Evolutionary conservation across 805 yeast genomes (phyloP).

Genomic region (Candida vaughaniae): DNA sequence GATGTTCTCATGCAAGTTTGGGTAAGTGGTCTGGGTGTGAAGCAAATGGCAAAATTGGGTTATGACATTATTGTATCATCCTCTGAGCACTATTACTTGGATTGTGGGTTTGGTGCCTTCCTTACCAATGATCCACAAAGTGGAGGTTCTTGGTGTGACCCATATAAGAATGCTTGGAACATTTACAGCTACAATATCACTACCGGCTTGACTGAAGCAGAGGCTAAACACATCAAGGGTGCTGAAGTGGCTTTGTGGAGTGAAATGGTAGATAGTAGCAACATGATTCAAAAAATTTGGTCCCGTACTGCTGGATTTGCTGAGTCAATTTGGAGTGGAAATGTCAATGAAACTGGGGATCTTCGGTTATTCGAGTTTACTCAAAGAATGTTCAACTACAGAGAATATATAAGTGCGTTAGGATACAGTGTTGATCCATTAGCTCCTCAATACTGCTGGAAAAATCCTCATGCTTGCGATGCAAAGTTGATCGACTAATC

Average conservation of each 20-base stretch:
- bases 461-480: slow-evolving; percentile 8
- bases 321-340: slow-evolving; percentile 42
- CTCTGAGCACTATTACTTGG: slow-evolving; percentile 33
- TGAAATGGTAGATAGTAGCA: slow-evolving; percentile 35
- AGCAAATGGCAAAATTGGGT: slow-evolving; percentile 28
- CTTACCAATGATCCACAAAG: slow-evolving; percentile 37
- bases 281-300: slow-evolving; percentile 35
- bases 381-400: slow-evolving; percentile 33
- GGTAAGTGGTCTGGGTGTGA: slow-evolving; percentile 21
- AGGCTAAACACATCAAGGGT: slow-evolving; percentile 33
- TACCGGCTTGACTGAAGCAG: slow-evolving; percentile 26
- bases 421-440: slow-evolving; percentile 33
- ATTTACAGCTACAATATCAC: slow-evolving; percentile 36
- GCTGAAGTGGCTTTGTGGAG: slow-evolving; percentile 40
- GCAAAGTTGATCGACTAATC: not conserved
- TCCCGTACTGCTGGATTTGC: slow-evolving; percentile 43
- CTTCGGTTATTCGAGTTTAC: slow-evolving; percentile 17
- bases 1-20: slow-evolving; percentile 37
- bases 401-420: slow-evolving; percentile 37
- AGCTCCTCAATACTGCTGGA: slow-evolving; percentile 33
- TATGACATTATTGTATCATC: slow-evolving; percentile 40
- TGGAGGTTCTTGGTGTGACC: slow-evolving; percentile 1
- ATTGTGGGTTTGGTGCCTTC: slow-evolving; percentile 43
- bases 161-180: slow-evolving; percentile 41
- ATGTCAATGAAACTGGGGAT: slow-evolving; percentile 19